Conservation (phyloP, 169 alveolate species). For the Plasmodium falciparum region DNA sequence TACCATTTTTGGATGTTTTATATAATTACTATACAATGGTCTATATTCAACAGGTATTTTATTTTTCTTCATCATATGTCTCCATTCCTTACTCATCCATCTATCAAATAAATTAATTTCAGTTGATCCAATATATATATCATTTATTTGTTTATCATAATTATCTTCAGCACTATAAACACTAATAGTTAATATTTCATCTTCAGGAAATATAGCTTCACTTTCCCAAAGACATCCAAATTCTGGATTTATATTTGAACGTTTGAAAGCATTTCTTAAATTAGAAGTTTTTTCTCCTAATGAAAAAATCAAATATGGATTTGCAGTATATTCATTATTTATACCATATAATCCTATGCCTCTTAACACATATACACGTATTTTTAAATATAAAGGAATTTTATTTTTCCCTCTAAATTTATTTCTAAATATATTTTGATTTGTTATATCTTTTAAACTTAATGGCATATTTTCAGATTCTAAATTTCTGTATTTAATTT, state of each 20-base stretch:
- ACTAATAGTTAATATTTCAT: conserved; percentile 83
- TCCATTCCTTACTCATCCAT: conserved; percentile 93
- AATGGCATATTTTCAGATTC: conserved; percentile 70
- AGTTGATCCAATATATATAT: conserved; percentile 90
- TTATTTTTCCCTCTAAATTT: conserved; percentile 84
- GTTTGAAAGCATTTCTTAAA: conserved; percentile 78
- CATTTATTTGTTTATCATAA: conserved; percentile 82
- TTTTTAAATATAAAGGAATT: conserved; percentile 85
- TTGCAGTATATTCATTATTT: conserved; percentile 67
- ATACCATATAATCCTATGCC: conserved; percentile 79
- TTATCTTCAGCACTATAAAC: conserved; percentile 82
- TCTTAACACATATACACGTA: conserved; percentile 86
- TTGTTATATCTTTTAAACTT: conserved; percentile 61
- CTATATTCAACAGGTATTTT: conserved; percentile 91
- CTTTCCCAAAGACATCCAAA: conserved; percentile 86
- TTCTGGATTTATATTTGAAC: conserved; percentile 81
- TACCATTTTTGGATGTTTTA: conserved; percentile 27
- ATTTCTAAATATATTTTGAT: conserved; percentile 77
- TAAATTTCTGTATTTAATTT: conserved; percentile 49
- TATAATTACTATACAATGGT: conserved; percentile 80
- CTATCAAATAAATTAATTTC: conserved; percentile 91
- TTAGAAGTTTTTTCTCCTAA: conserved; percentile 82
- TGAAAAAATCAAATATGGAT: conserved; percentile 84
- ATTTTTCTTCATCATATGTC: conserved; percentile 88
- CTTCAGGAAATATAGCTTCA: conserved; percentile 88